Conservation (phyloP, 768 basidiomycete species). For the Rhizopogon roseolus region DNA sequence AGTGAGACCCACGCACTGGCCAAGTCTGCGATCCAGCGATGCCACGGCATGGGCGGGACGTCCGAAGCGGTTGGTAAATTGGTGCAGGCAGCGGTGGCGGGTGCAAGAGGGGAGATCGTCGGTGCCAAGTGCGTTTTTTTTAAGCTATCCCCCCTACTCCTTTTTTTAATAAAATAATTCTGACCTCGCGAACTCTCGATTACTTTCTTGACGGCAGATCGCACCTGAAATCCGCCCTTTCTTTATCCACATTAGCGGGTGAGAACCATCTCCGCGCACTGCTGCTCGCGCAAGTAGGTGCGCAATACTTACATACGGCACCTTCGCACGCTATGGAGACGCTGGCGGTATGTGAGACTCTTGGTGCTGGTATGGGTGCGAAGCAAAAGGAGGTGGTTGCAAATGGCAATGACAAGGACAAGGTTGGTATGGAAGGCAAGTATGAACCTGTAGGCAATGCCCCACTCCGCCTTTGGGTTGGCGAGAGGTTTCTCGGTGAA, state of each 20-base stretch:
- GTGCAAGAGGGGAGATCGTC: conserved; percentile 41
- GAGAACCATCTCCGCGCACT: conserved; percentile 75
- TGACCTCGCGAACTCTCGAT: conserved; percentile 2
- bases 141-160: neutral
- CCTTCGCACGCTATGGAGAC: conserved; percentile 64
- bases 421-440: conserved; percentile 3
- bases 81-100: conserved; percentile 40
- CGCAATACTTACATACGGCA: conserved; percentile 70
- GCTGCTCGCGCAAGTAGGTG: conserved; percentile 60
- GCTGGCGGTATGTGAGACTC: conserved; percentile 61
- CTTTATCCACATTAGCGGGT: conserved; percentile 48
- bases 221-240: conserved; percentile 56
- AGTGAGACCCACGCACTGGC: conserved; percentile 28
- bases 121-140: conserved; percentile 50
- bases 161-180: conserved; percentile 9
- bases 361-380: conserved; percentile 65
- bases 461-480: conserved; percentile 66
- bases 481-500: conserved; percentile 63
- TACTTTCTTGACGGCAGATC: conserved; percentile 13
- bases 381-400: conserved; percentile 14
- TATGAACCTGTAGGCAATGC: conserved; percentile 51
- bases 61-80: conserved; percentile 52
- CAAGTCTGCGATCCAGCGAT: conserved; percentile 36
- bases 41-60: conserved; percentile 46
- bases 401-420: conserved; percentile 2